Conservation (phyloP, 495 filamentous ascomycete species). For the Hypoxylon perforatum region DNA sequence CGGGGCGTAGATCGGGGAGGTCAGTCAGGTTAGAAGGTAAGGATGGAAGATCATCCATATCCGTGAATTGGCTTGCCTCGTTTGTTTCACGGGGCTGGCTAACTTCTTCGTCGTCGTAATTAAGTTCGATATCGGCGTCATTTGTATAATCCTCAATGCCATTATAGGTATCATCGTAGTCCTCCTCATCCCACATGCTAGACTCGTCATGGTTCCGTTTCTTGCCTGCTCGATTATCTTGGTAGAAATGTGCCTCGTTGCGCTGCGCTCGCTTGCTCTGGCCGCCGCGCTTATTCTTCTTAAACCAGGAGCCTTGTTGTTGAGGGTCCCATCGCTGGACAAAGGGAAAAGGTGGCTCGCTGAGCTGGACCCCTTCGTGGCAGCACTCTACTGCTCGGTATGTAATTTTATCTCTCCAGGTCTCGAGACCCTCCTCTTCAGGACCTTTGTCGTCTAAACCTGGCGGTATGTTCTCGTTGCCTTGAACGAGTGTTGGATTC, state of each 20-base stretch:
- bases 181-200: slow-evolving; percentile 42
- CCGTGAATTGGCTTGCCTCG: slow-evolving; percentile 47
- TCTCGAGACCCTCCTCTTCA: slow-evolving; percentile 52
- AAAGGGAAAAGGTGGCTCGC: slow-evolving; percentile 89
- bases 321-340: slow-evolving; percentile 87
- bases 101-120: slow-evolving; percentile 64
- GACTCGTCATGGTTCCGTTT: slow-evolving; percentile 63
- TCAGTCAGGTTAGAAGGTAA: slow-evolving; percentile 71
- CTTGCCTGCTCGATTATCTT: slow-evolving; percentile 58
- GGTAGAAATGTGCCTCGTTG: slow-evolving; percentile 52
- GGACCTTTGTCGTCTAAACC: neutral
- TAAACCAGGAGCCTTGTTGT: slow-evolving; percentile 59
- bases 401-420: slow-evolving; percentile 80
- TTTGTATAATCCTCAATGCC: slow-evolving; percentile 40
- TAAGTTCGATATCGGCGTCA: slow-evolving; percentile 53
- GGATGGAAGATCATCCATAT: slow-evolving; percentile 70
- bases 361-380: slow-evolving; percentile 76
- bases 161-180: slow-evolving; percentile 38
- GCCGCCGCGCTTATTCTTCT: slow-evolving; percentile 50
- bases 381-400: slow-evolving; percentile 85
- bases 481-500: slow-evolving; percentile 32
- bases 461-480: slow-evolving; percentile 4
- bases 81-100: slow-evolving; percentile 39
- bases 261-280: slow-evolving; percentile 53
- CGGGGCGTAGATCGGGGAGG: slow-evolving; percentile 65